Conservation (phyloP, 768 basidiomycete genomes). For the Collybia mongolica region DNA sequence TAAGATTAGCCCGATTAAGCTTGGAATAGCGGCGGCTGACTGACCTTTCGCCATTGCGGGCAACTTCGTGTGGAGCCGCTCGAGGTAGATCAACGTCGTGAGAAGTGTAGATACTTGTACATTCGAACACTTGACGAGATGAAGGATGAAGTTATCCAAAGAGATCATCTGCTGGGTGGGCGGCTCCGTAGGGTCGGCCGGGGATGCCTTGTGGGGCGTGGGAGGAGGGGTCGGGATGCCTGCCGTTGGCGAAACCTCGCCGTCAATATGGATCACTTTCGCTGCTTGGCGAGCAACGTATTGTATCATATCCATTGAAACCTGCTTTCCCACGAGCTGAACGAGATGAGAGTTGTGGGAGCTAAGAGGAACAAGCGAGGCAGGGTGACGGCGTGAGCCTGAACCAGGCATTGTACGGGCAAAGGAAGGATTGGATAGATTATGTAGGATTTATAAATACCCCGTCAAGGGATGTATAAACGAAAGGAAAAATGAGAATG, state of each 20-base stretch:
- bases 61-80: slow-evolving; percentile 78
- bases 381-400: slow-evolving; percentile 53
- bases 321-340: slow-evolving; percentile 72
- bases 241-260: slow-evolving; percentile 37
- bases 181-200: slow-evolving; percentile 30
- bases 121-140: slow-evolving; percentile 76
- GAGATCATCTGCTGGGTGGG: slow-evolving; percentile 43
- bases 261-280: slow-evolving; percentile 71
- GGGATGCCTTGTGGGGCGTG: slow-evolving; percentile 53
- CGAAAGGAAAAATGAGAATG: slow-evolving; percentile 19
- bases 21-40: slow-evolving; percentile 19
- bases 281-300: slow-evolving; percentile 80
- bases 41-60: slow-evolving; percentile 84
- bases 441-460: slow-evolving; percentile 28
- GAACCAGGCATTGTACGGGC: slow-evolving; percentile 26
- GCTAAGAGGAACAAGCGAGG: slow-evolving; percentile 76
- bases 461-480: slow-evolving; percentile 42
- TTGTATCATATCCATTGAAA: slow-evolving; percentile 82
- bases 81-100: slow-evolving; percentile 88
- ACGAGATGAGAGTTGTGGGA: slow-evolving; percentile 82
- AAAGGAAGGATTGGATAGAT: slow-evolving; percentile 26
- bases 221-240: slow-evolving; percentile 66
- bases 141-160: slow-evolving; percentile 81
- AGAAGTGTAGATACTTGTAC: slow-evolving; percentile 91
- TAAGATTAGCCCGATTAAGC: slow-evolving; percentile 2